Percentiles rank a stretch among this genome's conserved stretches.
Evolutionary conservation across 176 grass and related monocot species (phyloP).

Genomic region (Avena atlantica): DNA sequence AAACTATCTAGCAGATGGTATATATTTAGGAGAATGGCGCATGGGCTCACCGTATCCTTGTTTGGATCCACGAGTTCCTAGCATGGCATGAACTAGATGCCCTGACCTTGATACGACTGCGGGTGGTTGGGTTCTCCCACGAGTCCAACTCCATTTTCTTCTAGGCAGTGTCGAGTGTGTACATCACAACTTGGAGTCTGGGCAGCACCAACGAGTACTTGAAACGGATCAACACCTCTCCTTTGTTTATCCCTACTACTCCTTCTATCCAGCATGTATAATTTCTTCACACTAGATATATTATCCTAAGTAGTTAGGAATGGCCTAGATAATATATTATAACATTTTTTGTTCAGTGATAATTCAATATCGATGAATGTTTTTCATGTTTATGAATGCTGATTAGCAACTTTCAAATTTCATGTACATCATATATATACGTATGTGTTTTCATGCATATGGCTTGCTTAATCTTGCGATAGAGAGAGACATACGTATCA

Average conservation of each 20-base stretch:
- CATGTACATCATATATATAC: no score
- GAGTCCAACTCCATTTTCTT: neutral
- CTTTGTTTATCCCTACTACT: neutral
- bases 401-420: no score
- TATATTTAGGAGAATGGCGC: neutral
- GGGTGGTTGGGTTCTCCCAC: neutral
- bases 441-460: no score
- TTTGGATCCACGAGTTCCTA: neutral
- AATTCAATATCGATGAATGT: no score
- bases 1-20: no score
- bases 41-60: neutral
- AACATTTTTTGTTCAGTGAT: no score
- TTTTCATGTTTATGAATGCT: no score
- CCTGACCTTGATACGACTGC: no score
- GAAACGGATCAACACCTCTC: neutral
- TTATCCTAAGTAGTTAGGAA: no score
- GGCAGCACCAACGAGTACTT: neutral
- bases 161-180: neutral
- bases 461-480: no score
- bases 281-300: neutral
- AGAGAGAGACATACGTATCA: no score
- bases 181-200: neutral
- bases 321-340: no score
- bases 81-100: neutral
- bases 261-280: conserved; percentile 15